Evolutionary conservation across 495 filamentous ascomycete genomes (phyloP).

Genomic region (Aspergillus steynii): DNA sequence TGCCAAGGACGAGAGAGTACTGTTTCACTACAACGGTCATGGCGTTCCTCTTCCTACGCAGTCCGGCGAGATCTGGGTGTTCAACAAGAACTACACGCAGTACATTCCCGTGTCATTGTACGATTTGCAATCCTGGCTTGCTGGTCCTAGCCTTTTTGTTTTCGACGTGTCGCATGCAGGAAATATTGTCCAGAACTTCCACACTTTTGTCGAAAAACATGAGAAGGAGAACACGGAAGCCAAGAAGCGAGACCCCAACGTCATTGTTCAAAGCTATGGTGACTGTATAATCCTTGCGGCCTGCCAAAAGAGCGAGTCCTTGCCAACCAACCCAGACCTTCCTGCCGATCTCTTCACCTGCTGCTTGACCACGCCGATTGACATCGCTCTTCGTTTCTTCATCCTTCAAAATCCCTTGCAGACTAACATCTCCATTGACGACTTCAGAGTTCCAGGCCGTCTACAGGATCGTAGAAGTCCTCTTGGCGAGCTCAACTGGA

Average conservation of each 20-base stretch:
- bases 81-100: slow-evolving; percentile 98
- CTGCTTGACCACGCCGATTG: slow-evolving; percentile 94
- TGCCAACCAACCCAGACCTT: slow-evolving; percentile 94
- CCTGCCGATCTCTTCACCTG: slow-evolving; percentile 96
- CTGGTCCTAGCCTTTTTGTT: slow-evolving; percentile 92
- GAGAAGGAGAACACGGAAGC: slow-evolving; percentile 78
- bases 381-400: slow-evolving; percentile 94
- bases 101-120: slow-evolving; percentile 97
- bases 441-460: slow-evolving; percentile 76
- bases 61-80: slow-evolving; percentile 98
- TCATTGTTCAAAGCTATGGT: slow-evolving; percentile 65
- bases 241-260: slow-evolving; percentile 69
- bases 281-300: slow-evolving; percentile 93
- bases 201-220: slow-evolving; percentile 91
- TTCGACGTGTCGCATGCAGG: slow-evolving; percentile 97
- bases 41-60: slow-evolving; percentile 96
- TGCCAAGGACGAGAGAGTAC: slow-evolving; percentile 90
- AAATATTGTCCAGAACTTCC: slow-evolving; percentile 92
- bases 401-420: slow-evolving; percentile 88
- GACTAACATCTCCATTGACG: slow-evolving; percentile 70
- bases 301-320: slow-evolving; percentile 81
- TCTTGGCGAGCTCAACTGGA: slow-evolving; percentile 97
- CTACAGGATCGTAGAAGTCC: slow-evolving; percentile 93
- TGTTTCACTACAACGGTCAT: slow-evolving; percentile 98
- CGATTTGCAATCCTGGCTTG: slow-evolving; percentile 94